Percentiles rank a stretch among this genome's conserved stretches.
Evolutionary conservation across 805 yeast species (phyloP).

Genomic region (Grigorovia transvaalensis): DNA sequence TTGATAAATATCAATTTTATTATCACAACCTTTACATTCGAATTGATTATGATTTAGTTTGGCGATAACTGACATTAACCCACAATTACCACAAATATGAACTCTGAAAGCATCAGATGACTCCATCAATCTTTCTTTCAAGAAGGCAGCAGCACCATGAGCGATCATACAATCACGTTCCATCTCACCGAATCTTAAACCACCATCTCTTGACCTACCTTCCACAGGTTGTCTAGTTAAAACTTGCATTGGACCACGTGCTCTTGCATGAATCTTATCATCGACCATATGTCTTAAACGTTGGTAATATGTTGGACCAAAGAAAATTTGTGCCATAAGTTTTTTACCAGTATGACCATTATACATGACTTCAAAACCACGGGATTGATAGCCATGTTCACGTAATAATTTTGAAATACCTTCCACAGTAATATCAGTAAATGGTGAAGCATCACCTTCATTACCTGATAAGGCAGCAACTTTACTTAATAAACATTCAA

Average conservation of each 20-base stretch:
- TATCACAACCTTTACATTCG: slow-evolving; percentile 90
- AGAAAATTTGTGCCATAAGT: slow-evolving; percentile 92
- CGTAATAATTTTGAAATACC: slow-evolving; percentile 89
- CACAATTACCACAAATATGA: slow-evolving; percentile 88
- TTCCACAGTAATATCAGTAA: slow-evolving; percentile 93
- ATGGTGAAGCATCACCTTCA: slow-evolving; percentile 93
- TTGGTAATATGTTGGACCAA: slow-evolving; percentile 97
- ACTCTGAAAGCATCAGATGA: slow-evolving; percentile 98
- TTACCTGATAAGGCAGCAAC: slow-evolving; percentile 93
- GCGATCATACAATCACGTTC: slow-evolving; percentile 99
- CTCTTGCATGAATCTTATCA: slow-evolving; percentile 99
- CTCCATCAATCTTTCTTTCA: slow-evolving; percentile 88
- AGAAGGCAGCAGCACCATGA: slow-evolving; percentile 92
- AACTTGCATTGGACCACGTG: slow-evolving; percentile 97
- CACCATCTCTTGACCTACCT: slow-evolving; percentile 98
- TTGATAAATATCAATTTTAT: slow-evolving; percentile 83
- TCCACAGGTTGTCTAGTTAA: slow-evolving; percentile 98
- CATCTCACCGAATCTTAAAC: slow-evolving; percentile 97
- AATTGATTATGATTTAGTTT: slow-evolving; percentile 91
- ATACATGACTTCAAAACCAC: slow-evolving; percentile 96
- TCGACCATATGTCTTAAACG: slow-evolving; percentile 97
- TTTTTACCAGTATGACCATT: slow-evolving; percentile 97
- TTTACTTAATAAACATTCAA: slow-evolving; percentile 90
- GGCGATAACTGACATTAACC: slow-evolving; percentile 97
- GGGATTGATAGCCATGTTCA: slow-evolving; percentile 83